Evolutionary conservation across 805 yeast species (phyloP).

Genomic region (Barnettozyma populi): DNA sequence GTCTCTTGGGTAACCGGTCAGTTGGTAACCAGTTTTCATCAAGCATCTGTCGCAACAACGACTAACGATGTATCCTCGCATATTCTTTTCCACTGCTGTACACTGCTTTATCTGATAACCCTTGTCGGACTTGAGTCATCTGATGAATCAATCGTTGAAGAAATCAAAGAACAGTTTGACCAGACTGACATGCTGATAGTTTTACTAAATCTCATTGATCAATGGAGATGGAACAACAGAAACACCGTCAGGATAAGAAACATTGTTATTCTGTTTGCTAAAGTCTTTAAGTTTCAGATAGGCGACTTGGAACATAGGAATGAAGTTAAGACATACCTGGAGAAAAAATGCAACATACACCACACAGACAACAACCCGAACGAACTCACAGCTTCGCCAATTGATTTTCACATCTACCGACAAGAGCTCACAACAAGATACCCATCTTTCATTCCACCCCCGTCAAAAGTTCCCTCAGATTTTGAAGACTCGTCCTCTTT

Average conservation of each 20-base stretch:
- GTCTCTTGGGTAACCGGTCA: constrained; percentile 7
- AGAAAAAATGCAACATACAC: constrained; percentile 33
- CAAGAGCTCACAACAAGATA: constrained; percentile 70
- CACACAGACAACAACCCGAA: constrained; percentile 24
- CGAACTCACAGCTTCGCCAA: constrained; percentile 57
- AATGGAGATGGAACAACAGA: constrained; percentile 57
- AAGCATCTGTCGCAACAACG: constrained; percentile 1
- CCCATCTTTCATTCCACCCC: constrained; percentile 60
- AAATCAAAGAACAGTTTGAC: constrained; percentile 16
- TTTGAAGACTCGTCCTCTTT: constrained; percentile 47
- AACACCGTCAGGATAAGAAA: constrained; percentile 47
- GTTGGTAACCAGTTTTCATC: constrained; percentile 8
- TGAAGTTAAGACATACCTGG: constrained; percentile 42
- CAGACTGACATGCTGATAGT: constrained; percentile 36
- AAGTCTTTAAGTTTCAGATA: constrained; percentile 50
- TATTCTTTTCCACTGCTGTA: constrained; percentile 12
- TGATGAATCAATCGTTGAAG: constrained; percentile 1
- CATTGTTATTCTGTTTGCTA: constrained; percentile 47
- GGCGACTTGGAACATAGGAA: constrained; percentile 46
- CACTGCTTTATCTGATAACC: constrained; percentile 11
- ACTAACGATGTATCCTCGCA: constrained; percentile 11
- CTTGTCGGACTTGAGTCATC: constrained; percentile 9
- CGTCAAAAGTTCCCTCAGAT: constrained; percentile 39
- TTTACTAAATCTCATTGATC: constrained; percentile 48
- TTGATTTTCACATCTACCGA: constrained; percentile 78